Evolutionary conservation across 805 yeast genomes (phyloP), one percentile per base, ranked within the genome.

Genomic region (Suhomyces vadensis): DNA sequence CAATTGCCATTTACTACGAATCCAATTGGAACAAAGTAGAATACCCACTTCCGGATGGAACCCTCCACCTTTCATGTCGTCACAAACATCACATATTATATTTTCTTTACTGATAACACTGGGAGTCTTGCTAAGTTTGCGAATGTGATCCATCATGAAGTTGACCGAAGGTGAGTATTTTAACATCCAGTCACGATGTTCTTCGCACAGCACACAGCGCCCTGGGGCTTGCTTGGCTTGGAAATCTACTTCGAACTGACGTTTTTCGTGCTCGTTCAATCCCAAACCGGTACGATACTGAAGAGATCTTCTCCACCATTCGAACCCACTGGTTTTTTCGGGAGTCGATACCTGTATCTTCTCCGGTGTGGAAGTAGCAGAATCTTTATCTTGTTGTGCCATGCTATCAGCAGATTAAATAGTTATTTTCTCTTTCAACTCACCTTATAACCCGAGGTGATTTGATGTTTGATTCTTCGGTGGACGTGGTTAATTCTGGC

Each of bases 31-130:
- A 65, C 99, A 94, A 5, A 94, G 65, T 46, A 90, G 71, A 20
- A 94, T 83, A 2, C 99, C 99, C 35, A 80, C 62, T 29, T 88
- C 86, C 0, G 98, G 97, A 59, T 91, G 89, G 64, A 85, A 94
- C 2, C 99, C 99, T 36, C 98, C 99, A 29, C 89, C 83, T 46
- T 71, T 71, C 56, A 83, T 79, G 49, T 87, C 95, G 50, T 85
- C 88, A 63, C 99, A 94, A 7, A 77, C 77, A 42, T 82, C 94
- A 63, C 99, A 94, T 11, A 79, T 71, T 42, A 92, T 81, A 53
- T 83, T 82, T 21, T 61, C 55, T 11, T 68, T 64, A 43, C 67
- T 63, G 31, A 82, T 63, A 13, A 74, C 73, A 7, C 6, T 16
- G 8, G 42, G 44, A 8, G 80, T 83, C 7, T 67, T 67, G 20